Evolutionary conservation across 108 stramenopile genomes (phyloP).

Genomic region (Thalassiosira profunda): DNA sequence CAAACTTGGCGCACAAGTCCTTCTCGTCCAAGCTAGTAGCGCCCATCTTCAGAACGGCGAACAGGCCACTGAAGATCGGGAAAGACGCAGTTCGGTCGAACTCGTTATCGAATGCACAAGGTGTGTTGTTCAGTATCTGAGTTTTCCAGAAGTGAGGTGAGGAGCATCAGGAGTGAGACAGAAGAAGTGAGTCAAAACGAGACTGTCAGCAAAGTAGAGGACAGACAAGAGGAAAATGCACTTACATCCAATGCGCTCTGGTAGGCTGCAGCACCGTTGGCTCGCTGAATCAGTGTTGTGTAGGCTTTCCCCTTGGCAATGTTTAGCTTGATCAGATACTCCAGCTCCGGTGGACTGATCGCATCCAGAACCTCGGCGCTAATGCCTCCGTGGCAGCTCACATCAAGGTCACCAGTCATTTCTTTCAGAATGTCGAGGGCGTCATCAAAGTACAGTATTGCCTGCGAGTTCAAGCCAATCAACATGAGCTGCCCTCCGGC

Average conservation of each 20-base stretch:
- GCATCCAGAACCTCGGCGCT: slow-evolving; percentile 28
- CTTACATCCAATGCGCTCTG: slow-evolving; percentile 52
- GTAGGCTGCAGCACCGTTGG: slow-evolving; percentile 28
- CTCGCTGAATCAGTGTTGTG: slow-evolving; percentile 26
- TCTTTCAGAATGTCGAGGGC: slow-evolving; percentile 49
- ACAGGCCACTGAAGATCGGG: slow-evolving; percentile 67
- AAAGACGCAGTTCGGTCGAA: slow-evolving; percentile 67
- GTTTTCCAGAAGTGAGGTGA: not conserved
- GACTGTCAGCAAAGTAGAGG: not conserved
- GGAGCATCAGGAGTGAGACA: not conserved
- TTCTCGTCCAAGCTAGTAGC: slow-evolving; percentile 59
- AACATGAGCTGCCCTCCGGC: slow-evolving; percentile 60
- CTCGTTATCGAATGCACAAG: slow-evolving; percentile 15
- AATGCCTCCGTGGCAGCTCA: slow-evolving; percentile 15
- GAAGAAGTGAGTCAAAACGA: not conserved
- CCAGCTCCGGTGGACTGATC: slow-evolving; percentile 39
- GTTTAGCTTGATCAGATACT: slow-evolving; percentile 37
- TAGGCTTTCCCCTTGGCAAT: slow-evolving; percentile 43
- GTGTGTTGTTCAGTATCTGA: slow-evolving; percentile 47
- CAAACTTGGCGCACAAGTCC: slow-evolving; percentile 51
- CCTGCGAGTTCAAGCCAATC: slow-evolving; percentile 57
- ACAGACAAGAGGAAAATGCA: not conserved
- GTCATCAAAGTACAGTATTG: slow-evolving; percentile 56
- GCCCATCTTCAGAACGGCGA: slow-evolving; percentile 53
- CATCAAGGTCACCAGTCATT: slow-evolving; percentile 18